These are phyloP conservation scores for Arthrobotrys musiformis DNA, from an alignment of 2,329 filamentous ascomycete species.

Conservation along the genomic window DNA sequence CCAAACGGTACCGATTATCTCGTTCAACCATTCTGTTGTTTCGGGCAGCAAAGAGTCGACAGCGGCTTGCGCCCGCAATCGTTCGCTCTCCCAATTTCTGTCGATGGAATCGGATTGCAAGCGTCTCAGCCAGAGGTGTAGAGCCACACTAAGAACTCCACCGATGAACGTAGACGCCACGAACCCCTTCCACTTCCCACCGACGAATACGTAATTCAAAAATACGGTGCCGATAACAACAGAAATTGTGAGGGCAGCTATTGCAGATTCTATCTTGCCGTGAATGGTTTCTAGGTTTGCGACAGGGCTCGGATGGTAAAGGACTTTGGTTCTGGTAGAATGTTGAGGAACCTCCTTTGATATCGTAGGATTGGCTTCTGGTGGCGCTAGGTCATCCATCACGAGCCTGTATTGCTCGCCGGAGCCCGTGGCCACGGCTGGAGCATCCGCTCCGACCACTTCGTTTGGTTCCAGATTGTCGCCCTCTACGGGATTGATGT, in stretches of 20 bases:
- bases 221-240: constrained; percentile 47
- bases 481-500: constrained; percentile 44
- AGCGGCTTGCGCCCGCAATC: constrained; percentile 33
- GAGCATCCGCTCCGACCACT: constrained; percentile 45
- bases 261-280: constrained; percentile 44
- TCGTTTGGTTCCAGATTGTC: constrained; percentile 32
- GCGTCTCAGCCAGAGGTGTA: constrained; percentile 53
- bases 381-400: constrained; percentile 52
- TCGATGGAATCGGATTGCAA: constrained; percentile 46
- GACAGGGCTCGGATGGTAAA: constrained; percentile 35
- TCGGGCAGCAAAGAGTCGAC: constrained; percentile 55
- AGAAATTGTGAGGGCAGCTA: constrained; percentile 32
- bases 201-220: constrained; percentile 47
- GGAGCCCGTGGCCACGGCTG: constrained; percentile 35
- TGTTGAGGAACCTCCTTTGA: constrained; percentile 47
- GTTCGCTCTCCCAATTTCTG: constrained; percentile 54
- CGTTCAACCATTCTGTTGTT: constrained; percentile 82
- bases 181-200: constrained; percentile 51
- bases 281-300: constrained; percentile 33
- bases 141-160: constrained; percentile 50
- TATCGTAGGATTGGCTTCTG: constrained; percentile 53
- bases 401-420: constrained; percentile 46
- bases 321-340: constrained; percentile 44
- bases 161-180: constrained; percentile 50
- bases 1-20: constrained; percentile 84